These are phyloP conservation scores for Phalaenopsis aphrodite DNA, from an alignment of 106 monocot genomes.

Conservation along the genomic window DNA sequence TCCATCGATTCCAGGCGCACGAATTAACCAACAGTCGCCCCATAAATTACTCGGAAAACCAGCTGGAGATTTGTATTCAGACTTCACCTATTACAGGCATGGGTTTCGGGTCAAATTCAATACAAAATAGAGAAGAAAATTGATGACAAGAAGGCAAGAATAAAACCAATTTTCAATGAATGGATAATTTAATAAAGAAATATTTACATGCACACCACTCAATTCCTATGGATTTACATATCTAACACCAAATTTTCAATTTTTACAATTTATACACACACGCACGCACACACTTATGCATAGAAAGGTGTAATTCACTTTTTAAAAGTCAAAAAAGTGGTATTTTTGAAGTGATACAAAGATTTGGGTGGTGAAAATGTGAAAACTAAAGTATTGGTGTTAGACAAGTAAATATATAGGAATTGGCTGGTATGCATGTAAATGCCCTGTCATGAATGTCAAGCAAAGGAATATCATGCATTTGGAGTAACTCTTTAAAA, in stretches of 20 bases:
- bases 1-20: conserved; percentile 83
- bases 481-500: neutral
- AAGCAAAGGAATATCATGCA: neutral
- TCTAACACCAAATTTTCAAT: too few species aligned
- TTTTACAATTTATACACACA: too few species aligned
- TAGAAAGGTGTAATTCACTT: too few species aligned
- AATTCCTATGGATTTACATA: too few species aligned
- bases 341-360: too few species aligned
- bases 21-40: conserved; percentile 95
- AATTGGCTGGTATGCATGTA: too few species aligned
- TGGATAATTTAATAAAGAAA: neutral
- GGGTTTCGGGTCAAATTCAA: neutral
- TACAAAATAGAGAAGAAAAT: neutral
- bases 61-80: conserved; percentile 62
- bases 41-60: conserved; percentile 48
- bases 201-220: too few species aligned
- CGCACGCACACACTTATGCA: too few species aligned
- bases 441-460: neutral
- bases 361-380: too few species aligned
- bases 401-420: too few species aligned
- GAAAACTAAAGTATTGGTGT: too few species aligned
- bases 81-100: conserved; percentile 40
- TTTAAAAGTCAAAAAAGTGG: too few species aligned
- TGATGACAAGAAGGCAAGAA: neutral
- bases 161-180: neutral